Evolutionary conservation across 2,329 filamentous ascomycete species (phyloP).

Genomic region (Trichoderma afroharzianum): DNA sequence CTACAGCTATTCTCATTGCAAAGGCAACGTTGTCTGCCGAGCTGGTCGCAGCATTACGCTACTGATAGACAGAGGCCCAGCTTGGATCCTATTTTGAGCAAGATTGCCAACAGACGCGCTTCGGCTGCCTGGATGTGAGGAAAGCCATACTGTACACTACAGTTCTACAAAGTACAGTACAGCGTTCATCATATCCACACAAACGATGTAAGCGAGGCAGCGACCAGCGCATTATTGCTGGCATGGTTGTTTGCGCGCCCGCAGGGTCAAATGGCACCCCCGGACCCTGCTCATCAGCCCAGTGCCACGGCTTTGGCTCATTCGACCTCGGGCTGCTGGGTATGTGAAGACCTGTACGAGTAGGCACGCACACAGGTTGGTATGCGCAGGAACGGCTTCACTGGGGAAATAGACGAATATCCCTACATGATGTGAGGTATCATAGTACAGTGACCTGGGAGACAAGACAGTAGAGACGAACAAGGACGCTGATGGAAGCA

Average conservation of each 20-base stretch:
- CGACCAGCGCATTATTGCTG: neutral
- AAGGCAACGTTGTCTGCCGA: neutral
- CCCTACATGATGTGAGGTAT: neutral
- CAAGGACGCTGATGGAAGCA: neutral
- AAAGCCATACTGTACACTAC: neutral
- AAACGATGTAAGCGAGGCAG: neutral
- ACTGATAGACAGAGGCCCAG: neutral
- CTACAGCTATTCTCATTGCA: neutral
- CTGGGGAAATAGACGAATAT: neutral
- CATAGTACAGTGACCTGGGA: neutral
- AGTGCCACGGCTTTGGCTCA: neutral
- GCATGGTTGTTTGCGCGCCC: slow-evolving; percentile 8
- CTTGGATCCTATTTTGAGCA: neutral
- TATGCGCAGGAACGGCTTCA: neutral
- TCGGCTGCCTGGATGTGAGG: neutral
- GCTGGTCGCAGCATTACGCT: neutral
- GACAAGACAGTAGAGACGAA: neutral
- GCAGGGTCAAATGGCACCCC: neutral
- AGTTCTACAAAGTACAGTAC: neutral
- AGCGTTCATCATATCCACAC: neutral
- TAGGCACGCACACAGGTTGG: neutral
- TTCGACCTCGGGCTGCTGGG: neutral
- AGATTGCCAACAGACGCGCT: neutral
- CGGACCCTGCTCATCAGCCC: neutral
- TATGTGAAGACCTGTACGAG: neutral